A percentile compares a stretch with the other conserved stretches of the same genome.
Evolutionary conservation across 768 basidiomycete species (phyloP).

Genomic region (Hebeloma cylindrosporum): DNA sequence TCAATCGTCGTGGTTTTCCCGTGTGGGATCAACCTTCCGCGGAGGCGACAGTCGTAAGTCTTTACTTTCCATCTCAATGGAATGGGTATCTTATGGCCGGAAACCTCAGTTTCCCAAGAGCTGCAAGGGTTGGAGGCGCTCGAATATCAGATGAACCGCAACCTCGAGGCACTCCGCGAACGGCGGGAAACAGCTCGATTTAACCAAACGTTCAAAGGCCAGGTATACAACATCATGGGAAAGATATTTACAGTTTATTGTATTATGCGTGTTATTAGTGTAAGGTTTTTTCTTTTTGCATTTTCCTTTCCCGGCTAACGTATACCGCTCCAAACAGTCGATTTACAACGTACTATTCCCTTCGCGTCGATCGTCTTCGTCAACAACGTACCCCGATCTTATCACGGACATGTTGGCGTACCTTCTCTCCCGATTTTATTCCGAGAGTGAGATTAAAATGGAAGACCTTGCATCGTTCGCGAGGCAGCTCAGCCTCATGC

Average conservation of each 20-base stretch:
- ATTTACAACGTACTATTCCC: conserved; percentile 50
- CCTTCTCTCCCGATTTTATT: conserved; percentile 27
- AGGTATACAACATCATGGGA: conserved; percentile 45
- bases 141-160: conserved; percentile 64
- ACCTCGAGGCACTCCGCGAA: conserved; percentile 49
- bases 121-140: conserved; percentile 64
- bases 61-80: not conserved
- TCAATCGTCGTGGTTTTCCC: conserved; percentile 44
- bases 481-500: conserved; percentile 56
- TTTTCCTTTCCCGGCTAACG: not conserved
- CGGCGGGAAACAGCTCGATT: conserved; percentile 51
- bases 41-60: conserved; percentile 42
- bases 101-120: conserved; percentile 51
- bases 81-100: not conserved
- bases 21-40: conserved; percentile 50
- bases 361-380: conserved; percentile 29
- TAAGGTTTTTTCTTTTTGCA: conserved; percentile 32
- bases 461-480: conserved; percentile 42
- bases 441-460: conserved; percentile 20
- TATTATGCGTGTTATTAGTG: conserved; percentile 58
- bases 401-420: conserved; percentile 37
- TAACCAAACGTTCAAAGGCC: conserved; percentile 55
- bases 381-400: conserved; percentile 42
- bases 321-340: conserved; percentile 35
- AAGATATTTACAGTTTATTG: conserved; percentile 68